Evolutionary conservation across 345 rosid genomes (phyloP).

Genomic region (Brassica cretica): DNA sequence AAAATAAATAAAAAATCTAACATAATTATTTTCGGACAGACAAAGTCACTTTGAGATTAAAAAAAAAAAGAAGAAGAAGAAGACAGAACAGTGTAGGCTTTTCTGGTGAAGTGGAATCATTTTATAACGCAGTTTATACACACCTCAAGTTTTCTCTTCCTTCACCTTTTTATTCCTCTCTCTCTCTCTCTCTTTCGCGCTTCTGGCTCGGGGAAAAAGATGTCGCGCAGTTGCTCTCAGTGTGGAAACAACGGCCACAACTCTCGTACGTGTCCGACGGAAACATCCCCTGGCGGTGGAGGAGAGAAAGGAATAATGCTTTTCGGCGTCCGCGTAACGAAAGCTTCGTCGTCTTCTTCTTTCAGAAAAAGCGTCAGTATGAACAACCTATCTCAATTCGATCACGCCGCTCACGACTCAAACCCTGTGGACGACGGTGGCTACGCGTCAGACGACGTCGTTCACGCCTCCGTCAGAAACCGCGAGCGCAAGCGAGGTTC

Average conservation of each 20-base stretch:
- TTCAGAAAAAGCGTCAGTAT: slow-evolving; percentile 71
- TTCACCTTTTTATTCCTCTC: not conserved
- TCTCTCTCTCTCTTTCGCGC: not conserved
- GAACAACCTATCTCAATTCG: slow-evolving; percentile 66
- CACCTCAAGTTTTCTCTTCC: not conserved
- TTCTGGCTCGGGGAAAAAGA: slow-evolving; percentile 16
- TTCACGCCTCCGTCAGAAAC: slow-evolving; percentile 61
- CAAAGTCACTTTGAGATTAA: not conserved
- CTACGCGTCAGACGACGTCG: slow-evolving; percentile 73
- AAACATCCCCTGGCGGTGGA: slow-evolving; percentile 1
- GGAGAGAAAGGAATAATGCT: slow-evolving; percentile 62
- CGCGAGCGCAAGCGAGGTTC: slow-evolving; percentile 80
- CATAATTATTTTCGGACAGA: slow-evolving; percentile 9
- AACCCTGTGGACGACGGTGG: slow-evolving; percentile 49
- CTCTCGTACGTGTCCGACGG: slow-evolving; percentile 53
- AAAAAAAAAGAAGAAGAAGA: not conserved
- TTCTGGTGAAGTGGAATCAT: slow-evolving; percentile 11
- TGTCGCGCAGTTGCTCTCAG: slow-evolving; percentile 68
- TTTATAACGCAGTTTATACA: not conserved
- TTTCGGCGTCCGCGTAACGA: slow-evolving; percentile 67
- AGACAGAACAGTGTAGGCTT: slow-evolving; percentile 13
- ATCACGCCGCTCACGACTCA: slow-evolving; percentile 51
- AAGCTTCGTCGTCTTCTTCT: slow-evolving; percentile 47
- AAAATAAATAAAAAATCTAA: not conserved
- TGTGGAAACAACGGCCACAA: slow-evolving; percentile 75